Conservation (phyloP, 345 rosid species). For the Combretum micranthum region DNA sequence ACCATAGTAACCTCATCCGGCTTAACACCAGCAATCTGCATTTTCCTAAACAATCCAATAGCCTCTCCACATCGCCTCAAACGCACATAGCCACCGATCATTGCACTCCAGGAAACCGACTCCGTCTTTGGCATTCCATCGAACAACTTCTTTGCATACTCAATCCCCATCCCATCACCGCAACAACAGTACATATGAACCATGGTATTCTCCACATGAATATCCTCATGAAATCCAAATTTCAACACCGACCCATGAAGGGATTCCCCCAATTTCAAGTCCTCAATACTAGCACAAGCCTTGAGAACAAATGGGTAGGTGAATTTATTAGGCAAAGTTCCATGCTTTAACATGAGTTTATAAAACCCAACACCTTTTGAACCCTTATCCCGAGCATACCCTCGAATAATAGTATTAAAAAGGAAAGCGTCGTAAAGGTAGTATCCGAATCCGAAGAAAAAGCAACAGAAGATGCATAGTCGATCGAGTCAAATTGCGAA, state of each 20-base stretch:
- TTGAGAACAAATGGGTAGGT: conserved; percentile 44
- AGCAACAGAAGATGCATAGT: conserved; percentile 31
- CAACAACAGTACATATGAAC: conserved; percentile 37
- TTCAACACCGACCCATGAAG: conserved; percentile 41
- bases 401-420: conserved; percentile 39
- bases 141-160: conserved; percentile 35
- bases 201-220: conserved; percentile 42
- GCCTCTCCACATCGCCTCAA: conserved; percentile 32
- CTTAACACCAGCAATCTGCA: conserved; percentile 33
- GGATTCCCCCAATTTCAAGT: conserved; percentile 31
- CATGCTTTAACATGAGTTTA: conserved; percentile 23
- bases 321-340: conserved; percentile 37
- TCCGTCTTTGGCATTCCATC: conserved; percentile 38
- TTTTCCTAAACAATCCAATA: conserved; percentile 35
- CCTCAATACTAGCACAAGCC: conserved; percentile 46
- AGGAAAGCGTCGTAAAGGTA: conserved; percentile 39
- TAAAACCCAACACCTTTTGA: conserved; percentile 26
- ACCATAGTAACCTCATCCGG: conserved; percentile 57
- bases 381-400: conserved; percentile 29
- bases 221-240: conserved; percentile 32
- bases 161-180: conserved; percentile 32
- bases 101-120: conserved; percentile 51
- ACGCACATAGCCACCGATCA: conserved; percentile 46
- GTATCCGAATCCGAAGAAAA: conserved; percentile 37
- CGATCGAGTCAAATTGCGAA: conserved; percentile 27